A percentile compares a stretch with the other conserved stretches of the same genome.
Conservation (phyloP, 75 land plant genomes). For the Gnetum montanum region DNA sequence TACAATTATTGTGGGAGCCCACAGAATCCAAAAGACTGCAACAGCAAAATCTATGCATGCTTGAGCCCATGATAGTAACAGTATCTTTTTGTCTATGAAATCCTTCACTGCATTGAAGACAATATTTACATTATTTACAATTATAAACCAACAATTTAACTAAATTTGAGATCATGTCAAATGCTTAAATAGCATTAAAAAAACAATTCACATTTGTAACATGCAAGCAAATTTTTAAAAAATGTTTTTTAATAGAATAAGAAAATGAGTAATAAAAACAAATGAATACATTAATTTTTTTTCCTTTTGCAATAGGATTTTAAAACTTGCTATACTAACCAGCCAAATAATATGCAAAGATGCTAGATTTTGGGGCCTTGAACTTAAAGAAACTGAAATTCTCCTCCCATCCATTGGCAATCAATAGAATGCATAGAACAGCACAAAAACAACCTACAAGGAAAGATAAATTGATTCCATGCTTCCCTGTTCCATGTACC, state of each 20-base stretch:
- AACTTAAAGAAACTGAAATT: constrained; percentile 5
- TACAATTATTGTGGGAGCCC: constrained; percentile 94
- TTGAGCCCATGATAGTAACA: constrained; percentile 57
- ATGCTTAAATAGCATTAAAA: no score
- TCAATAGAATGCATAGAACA: constrained; percentile 19
- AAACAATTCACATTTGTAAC: no score
- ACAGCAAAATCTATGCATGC: constrained; percentile 55
- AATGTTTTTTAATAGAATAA: no score
- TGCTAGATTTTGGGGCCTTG: constrained; percentile 3
- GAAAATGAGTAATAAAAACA: no score
- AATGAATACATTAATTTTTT: no score
- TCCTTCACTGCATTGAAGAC: background rate
- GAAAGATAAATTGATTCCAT: constrained; percentile 25
- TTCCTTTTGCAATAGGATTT: background rate
- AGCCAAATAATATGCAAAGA: constrained; percentile 6
- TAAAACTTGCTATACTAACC: background rate
- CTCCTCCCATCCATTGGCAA: constrained; percentile 33
- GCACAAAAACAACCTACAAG: constrained; percentile 36
- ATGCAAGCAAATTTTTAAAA: no score
- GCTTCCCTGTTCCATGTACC: constrained; percentile 23
- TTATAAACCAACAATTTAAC: no score
- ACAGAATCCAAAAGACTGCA: constrained; percentile 64
- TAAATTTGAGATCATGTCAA: no score
- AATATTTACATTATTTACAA: no score
- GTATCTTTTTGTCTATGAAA: constrained; percentile 60